Evolutionary conservation across 1,284 basidiomycete species (phyloP), one percentile per base, ranked within the genome.

Genomic region (Irpex rosettiformis): DNA sequence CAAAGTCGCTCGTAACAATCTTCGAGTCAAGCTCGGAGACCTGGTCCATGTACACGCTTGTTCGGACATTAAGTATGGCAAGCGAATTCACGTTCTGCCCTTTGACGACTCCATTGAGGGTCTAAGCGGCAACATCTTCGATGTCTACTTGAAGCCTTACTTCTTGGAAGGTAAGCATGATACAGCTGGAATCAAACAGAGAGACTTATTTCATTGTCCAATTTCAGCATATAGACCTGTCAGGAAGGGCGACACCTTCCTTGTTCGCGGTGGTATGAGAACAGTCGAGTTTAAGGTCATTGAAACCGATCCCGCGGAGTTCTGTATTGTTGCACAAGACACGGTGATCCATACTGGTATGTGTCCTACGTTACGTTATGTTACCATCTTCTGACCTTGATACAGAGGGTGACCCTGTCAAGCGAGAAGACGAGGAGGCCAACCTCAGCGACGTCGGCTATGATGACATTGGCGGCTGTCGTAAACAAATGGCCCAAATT

Each of bases 241-340:
- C 51, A 88, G 93, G 69, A 95, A 94, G 80, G 96, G 96, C 56
- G 97, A 99, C 73, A 98, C 96, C 10, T 99, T 99, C 88, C 90
- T 98, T 58, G 96, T 98, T 62, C 92, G 96, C 65, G 97, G 96
- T 68, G 96, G 94, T 61, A 96, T 96, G 91, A 82, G 95, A 65
- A 95, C 94, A 54, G 97, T 99, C 48, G 97, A 99, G 77, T 99
- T 99, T 84, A 99, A 99, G 77, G 94, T 97, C 59, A 88, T 96
- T 66, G 94, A 96, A 74, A 94, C 92, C 37, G 95, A 97, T 73
- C 95, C 95, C 0, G 84, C 94, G 40, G 95, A 98, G 70, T 97
- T 91, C 77, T 97, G 95, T 77, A 98, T 98, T 64, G 94, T 98
- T 28, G 95, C 95, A 0, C 95, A 96, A 74, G 95, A 97, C 69